Conservation (phyloP, 768 basidiomycete genomes). For the Austroboletus eburneus region DNA sequence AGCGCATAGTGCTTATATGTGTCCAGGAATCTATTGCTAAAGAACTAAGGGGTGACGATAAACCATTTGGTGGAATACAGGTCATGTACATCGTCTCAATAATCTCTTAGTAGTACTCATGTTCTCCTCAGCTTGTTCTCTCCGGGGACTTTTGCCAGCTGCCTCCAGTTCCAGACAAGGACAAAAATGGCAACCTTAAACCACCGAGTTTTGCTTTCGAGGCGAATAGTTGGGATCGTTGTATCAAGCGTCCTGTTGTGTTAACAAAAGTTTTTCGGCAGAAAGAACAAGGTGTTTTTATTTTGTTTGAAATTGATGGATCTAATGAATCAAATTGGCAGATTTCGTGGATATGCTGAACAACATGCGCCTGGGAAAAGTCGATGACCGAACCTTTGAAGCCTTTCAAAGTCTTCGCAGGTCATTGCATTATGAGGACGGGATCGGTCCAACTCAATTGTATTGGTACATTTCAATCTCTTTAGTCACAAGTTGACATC, state of each 20-base stretch:
- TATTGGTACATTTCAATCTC: constrained; percentile 30
- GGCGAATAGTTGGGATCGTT: constrained; percentile 63
- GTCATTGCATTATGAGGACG: constrained; percentile 58
- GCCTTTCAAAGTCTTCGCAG: constrained; percentile 58
- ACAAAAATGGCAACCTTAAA: constrained; percentile 45
- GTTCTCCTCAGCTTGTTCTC: constrained; percentile 56
- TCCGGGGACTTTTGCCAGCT: constrained; percentile 92
- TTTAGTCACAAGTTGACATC: constrained; percentile 1
- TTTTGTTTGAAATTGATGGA: not conserved
- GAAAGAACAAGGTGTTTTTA: constrained; percentile 66
- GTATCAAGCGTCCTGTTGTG: constrained; percentile 52
- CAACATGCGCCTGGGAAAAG: constrained; percentile 73
- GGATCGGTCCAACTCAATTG: constrained; percentile 80
- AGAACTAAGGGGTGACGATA: constrained; percentile 43
- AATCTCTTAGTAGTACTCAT: not conserved
- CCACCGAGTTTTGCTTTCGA: constrained; percentile 74
- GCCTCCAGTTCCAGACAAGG: constrained; percentile 65
- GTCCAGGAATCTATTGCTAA: constrained; percentile 60
- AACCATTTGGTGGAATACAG: constrained; percentile 86
- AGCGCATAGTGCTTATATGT: constrained; percentile 29
- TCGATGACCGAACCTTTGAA: constrained; percentile 39
- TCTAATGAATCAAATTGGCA: constrained; percentile 12
- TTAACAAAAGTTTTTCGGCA: constrained; percentile 83
- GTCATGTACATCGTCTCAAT: constrained; percentile 32
- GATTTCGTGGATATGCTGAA: constrained; percentile 86